Base-by-base conservation (phyloP, 495 filamentous ascomycete species). In the Annulohypoxylon stygium region DNA sequence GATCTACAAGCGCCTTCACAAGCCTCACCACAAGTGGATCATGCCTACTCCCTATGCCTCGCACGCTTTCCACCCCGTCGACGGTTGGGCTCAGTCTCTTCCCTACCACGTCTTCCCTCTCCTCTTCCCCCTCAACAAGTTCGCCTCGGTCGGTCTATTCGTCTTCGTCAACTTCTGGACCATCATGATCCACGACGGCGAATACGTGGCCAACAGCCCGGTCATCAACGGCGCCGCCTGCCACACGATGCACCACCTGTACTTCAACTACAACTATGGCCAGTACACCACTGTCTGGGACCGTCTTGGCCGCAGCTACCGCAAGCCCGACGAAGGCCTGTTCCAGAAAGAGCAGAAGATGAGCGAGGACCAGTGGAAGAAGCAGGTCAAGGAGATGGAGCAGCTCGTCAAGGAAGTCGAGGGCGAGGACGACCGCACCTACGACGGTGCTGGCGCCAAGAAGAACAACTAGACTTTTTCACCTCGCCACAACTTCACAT, bases 21-120 rank as follows among this genome's bases (percentile, higher is more conserved):
- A 98, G 87, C 91, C 93, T 59, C 96, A 98, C 85, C 95, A 98
- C 90, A 97, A 97, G 84, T 98, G 95, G 96, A 97, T 98, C 83
- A 97, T 98, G 93, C 96, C 96, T 4, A 97, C 94, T 6, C 95
- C 95, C 10, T 98, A 87, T 79, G 96, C 95, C 10, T 91, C 90
- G 60, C 91, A 97, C 83, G 95, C 95, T 60, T 98, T 98, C 88
- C 95, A 98, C 85, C 96, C 95, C 0, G 74, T 97, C 41, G 95
- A 98, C 81, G 96, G 96, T 78, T 98, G 90, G 84, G 86, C 91
- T n/a, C 96, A 98, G 84, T 92, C 92, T 75, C 74, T 97, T 30
- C 95, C 95, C 0, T 98, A 98, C 85, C 95, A 98, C 84, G 73
- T 97, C 65, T 98, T 95, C 83, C 93, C 95, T 4, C 95, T 97